Evolutionary conservation across 352 stramenopile species (phyloP).

Genomic region (Phytophthora aleatoria): DNA sequence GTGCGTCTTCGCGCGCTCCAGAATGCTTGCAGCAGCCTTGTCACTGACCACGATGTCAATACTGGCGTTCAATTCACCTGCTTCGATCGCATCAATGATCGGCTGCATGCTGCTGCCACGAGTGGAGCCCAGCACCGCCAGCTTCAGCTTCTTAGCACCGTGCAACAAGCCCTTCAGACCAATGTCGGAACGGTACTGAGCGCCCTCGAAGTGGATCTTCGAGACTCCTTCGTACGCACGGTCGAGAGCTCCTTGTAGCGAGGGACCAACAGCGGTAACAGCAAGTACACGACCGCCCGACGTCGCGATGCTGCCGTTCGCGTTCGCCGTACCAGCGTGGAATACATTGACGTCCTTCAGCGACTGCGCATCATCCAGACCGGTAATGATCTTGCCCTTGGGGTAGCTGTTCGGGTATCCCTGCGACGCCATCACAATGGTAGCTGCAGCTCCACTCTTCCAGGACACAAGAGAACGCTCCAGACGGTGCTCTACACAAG

Average conservation of each 20-base stretch:
- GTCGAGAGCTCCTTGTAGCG: slow-evolving; percentile 92
- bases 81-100: slow-evolving; percentile 95
- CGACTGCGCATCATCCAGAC: slow-evolving; percentile 86
- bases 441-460: slow-evolving; percentile 92
- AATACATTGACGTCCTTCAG: slow-evolving; percentile 96
- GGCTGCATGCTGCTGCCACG: slow-evolving; percentile 95
- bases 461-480: slow-evolving; percentile 88
- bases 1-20: slow-evolving; percentile 92
- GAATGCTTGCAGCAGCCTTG: slow-evolving; percentile 92
- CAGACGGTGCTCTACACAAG: slow-evolving; percentile 95
- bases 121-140: slow-evolving; percentile 97
- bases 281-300: slow-evolving; percentile 97
- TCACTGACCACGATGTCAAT: slow-evolving; percentile 98
- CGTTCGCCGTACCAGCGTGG: slow-evolving; percentile 96
- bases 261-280: slow-evolving; percentile 93
- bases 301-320: slow-evolving; percentile 81
- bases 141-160: slow-evolving; percentile 78
- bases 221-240: slow-evolving; percentile 91
- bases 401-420: slow-evolving; percentile 98
- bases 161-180: slow-evolving; percentile 93
- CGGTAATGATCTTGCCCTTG: slow-evolving; percentile 97
- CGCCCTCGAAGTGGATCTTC: slow-evolving; percentile 91
- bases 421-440: slow-evolving; percentile 96
- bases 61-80: slow-evolving; percentile 90
- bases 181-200: slow-evolving; percentile 98